Conservation (phyloP, 225 moss, liverwort and hornwort species). For the Physcomitrellopsis africana region DNA sequence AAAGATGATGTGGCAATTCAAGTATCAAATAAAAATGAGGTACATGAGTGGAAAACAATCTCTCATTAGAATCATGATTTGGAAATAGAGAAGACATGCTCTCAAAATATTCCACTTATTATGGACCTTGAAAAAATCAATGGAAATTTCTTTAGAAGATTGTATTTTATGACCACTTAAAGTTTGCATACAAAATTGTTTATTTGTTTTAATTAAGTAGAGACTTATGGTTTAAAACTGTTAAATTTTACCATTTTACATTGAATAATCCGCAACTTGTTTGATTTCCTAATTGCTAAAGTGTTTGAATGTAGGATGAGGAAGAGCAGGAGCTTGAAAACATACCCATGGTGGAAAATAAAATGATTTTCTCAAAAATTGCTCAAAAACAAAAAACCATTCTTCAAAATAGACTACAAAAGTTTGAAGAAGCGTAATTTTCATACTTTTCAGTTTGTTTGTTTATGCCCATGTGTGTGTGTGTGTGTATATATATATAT, state of each 20-base stretch:
- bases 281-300: neutral
- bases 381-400: slow-evolving; percentile 62
- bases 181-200: no score
- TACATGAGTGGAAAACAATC: neutral
- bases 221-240: no score
- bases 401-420: slow-evolving; percentile 59
- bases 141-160: no score
- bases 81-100: no score
- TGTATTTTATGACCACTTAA: no score
- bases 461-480: no score
- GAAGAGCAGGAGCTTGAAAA: slow-evolving; percentile 46
- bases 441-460: no score
- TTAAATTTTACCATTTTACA: neutral
- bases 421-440: slow-evolving; percentile 67
- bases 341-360: slow-evolving; percentile 3
- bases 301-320: slow-evolving; percentile 14
- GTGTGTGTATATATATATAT: no score
- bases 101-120: no score
- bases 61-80: no score
- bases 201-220: no score
- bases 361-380: slow-evolving; percentile 25
- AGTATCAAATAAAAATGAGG: slow-evolving; percentile 37
- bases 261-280: neutral
- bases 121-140: no score
- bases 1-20: slow-evolving; percentile 31